Percentiles rank a stretch among this genome's conserved stretches.
Conservation (phyloP, 2,329 filamentous ascomycete genomes). For the Ceratocystis variospora region DNA sequence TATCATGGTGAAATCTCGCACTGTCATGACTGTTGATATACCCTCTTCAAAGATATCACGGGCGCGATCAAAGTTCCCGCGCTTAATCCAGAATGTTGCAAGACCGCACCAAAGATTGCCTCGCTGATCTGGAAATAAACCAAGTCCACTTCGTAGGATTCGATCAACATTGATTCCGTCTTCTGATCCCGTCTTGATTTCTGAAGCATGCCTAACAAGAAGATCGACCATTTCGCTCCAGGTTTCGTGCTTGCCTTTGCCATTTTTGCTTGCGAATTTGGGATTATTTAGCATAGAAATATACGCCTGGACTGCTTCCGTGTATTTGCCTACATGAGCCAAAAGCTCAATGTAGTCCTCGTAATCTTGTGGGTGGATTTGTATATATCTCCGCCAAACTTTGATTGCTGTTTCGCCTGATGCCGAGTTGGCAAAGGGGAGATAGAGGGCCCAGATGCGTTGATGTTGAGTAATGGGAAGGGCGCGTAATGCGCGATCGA, state of each 20-base stretch:
- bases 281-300: slow-evolving; percentile 86
- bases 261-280: slow-evolving; percentile 80
- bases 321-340: slow-evolving; percentile 67
- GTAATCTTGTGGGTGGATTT: slow-evolving; percentile 86
- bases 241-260: slow-evolving; percentile 88
- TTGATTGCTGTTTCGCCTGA: slow-evolving; percentile 81
- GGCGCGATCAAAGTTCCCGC: slow-evolving; percentile 81
- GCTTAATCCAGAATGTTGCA: slow-evolving; percentile 91
- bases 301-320: slow-evolving; percentile 80
- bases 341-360: slow-evolving; percentile 93
- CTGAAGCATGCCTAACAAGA: slow-evolving; percentile 76
- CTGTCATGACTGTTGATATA: slow-evolving; percentile 95
- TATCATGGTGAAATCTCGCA: slow-evolving; percentile 89
- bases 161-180: slow-evolving; percentile 78
- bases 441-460: slow-evolving; percentile 84
- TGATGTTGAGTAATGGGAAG: slow-evolving; percentile 91
- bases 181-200: slow-evolving; percentile 68
- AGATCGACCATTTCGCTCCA: slow-evolving; percentile 98
- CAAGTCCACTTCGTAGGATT: slow-evolving; percentile 84
- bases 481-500: slow-evolving; percentile 82
- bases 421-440: slow-evolving; percentile 79
- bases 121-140: slow-evolving; percentile 80
- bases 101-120: slow-evolving; percentile 91
- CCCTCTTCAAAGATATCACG: slow-evolving; percentile 92
- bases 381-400: slow-evolving; percentile 92